A percentile compares a stretch with the other conserved stretches of the same genome.
Conservation (phyloP, 306 rosid genomes). For the Crataegus laevigata region DNA sequence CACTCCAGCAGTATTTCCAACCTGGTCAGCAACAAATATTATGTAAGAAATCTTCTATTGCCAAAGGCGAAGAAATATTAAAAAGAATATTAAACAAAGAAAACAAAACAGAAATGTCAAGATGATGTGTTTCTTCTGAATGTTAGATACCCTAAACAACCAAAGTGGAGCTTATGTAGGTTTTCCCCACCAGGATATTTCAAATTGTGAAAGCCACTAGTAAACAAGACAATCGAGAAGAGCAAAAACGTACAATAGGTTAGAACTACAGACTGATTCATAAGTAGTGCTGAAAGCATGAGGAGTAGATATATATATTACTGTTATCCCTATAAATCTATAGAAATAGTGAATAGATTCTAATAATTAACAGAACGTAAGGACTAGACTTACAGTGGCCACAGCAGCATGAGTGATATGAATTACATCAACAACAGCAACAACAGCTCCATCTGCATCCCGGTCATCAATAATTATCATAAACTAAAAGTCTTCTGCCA, state of each 20-base stretch:
- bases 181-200: not conserved
- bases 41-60: not conserved
- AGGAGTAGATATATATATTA: not conserved
- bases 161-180: not conserved
- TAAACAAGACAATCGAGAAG: not conserved
- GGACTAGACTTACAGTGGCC: conserved; percentile 64
- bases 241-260: not conserved
- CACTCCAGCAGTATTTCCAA: conserved; percentile 52
- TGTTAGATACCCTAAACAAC: not conserved
- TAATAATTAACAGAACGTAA: conserved; percentile 1
- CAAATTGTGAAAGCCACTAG: not conserved
- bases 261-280: not conserved
- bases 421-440: conserved; percentile 75
- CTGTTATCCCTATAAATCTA: not conserved
- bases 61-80: not conserved
- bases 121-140: not conserved
- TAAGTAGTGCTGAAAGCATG: not conserved
- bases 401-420: conserved; percentile 92
- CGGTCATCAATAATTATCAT: conserved; percentile 23
- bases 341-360: not conserved
- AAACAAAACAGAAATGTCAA: not conserved
- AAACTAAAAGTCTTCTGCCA: conserved; percentile 4
- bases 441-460: conserved; percentile 65
- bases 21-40: conserved; percentile 43
- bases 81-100: not conserved